Evolutionary conservation across 202 grass and related monocot species (phyloP), one percentile per base, ranked within the genome.

Genomic region (Cymbopogon flexuosus): DNA sequence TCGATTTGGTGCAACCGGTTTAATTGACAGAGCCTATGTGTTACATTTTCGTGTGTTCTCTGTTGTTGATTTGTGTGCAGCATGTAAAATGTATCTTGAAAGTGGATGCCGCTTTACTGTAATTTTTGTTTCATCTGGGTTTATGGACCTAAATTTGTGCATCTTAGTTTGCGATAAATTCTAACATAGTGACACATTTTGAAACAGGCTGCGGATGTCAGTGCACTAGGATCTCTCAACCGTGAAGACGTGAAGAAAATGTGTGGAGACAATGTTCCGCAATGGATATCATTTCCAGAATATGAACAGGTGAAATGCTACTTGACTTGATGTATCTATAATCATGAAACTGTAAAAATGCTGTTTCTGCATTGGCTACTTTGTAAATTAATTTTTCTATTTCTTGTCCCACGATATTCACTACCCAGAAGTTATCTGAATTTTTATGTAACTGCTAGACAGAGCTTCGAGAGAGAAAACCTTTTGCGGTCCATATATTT

Each of bases 231-330:
- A 43, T 88, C 80, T 83, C 77, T 99, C 18, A 85, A 36, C 70
- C 88, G 90, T 36, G 92, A 99, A 8, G 96, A 99, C 35, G 58
- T 99, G 80, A 95, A 90, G 92, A 99, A 90, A 91, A 91, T 99
- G 34, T 99, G 96, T 78, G 96, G 90, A 70, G 92, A 99, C 39
- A 95, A 93, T 87, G 6, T 88, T 18, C 92, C 96, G 56, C 73
- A 99, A 45, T 99, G 96, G 96, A 76, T 99, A 77, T 93, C 96
- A 70, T 99, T 99, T 62, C 92, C 96, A 33, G 86, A 82, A 66
- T 95, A 88, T 85, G 96, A 99, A 86, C 92, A 92, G 88, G 96
- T 94, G 82, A 70, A 60, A 69, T 80, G 29, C 21, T 80, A 42
- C 60, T 73, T 73, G 21, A 40, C 21, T 65, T 47, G 14, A 45